phyloP scores from a whole-genome alignment of 1,139 yeast species.

The Saccharomyces hybrid region DNA sequence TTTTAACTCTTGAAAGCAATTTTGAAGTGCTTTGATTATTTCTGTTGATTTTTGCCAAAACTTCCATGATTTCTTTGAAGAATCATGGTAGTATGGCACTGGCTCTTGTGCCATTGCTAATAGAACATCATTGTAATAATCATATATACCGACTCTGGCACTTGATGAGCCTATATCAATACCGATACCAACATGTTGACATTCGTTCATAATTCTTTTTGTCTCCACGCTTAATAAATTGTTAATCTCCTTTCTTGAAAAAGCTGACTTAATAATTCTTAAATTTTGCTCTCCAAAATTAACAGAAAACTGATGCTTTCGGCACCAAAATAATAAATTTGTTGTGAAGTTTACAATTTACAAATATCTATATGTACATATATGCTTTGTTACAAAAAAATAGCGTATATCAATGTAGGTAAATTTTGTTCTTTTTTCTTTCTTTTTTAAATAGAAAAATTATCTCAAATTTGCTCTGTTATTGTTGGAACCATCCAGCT shows the following conservation, averaged over 20 bases:
- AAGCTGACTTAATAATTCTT: background rate
- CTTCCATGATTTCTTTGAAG: conserved; percentile 17
- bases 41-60: conserved; percentile 41
- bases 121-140: conserved; percentile 15
- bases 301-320: background rate
- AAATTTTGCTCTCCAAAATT: background rate
- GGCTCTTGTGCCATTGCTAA: conserved; percentile 15
- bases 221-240: background rate
- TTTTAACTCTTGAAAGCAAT: conserved; percentile 18
- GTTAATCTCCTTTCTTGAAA: background rate
- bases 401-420: background rate
- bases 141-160: conserved; percentile 36
- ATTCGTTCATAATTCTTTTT: background rate
- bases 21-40: conserved; percentile 30
- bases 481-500: background rate
- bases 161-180: conserved; percentile 51
- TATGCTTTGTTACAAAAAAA: background rate
- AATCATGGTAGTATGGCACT: conserved; percentile 22
- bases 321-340: background rate
- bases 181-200: conserved; percentile 33
- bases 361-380: background rate
- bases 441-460: background rate
- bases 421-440: background rate
- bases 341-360: background rate
- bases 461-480: background rate